Base-by-base conservation (phyloP, 495 filamentous ascomycete species). In the Xeromyces bisporus region DNA sequence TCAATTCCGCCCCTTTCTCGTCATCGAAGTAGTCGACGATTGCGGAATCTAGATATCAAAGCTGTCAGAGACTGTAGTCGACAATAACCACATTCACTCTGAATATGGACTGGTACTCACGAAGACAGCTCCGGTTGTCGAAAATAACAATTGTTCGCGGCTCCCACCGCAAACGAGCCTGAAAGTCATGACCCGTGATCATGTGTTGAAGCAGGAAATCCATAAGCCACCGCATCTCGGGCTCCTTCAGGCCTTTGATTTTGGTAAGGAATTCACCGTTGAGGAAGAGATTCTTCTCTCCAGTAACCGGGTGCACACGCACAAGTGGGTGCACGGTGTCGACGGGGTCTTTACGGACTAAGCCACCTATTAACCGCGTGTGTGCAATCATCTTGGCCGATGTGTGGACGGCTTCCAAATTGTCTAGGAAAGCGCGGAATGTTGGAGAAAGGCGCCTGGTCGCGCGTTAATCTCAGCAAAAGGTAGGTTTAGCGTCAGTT, bases 191-290 rank as follows among this genome's bases (percentile, higher is more conserved):
- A 10, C 85, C 79, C 15, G 64, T 72, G 3, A 77, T 70, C 23
- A 91, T 74, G 46, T 93, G 85, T 49, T 87, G 73, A 58, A 80
- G 89, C 7, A 94, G 60, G 59, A 92, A 93, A 42, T 89, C 85
- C 38, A 89, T 59, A 11, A 87, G 55, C 43, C 55, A 58, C 29
- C 62, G 52, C 12, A 60, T 56, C 45, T 75, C 69, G 3, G 58
- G 50, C 39, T 76, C 72, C 28, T 77, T 76, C 11, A 86, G 48
- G 0, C 81, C 80, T 13, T 79, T 58, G 34, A 86, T 80, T 29
- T 69, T 66, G 40, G 73, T 84, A 32, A 81, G 76, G 48, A 86
- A 89, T 17, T 80, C 80, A 3, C 76, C 77, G 46, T 84, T 84
- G 44, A 81, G 59, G 45, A 80, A 89, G 5, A 89, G 60, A 13